Evolutionary conservation across 495 filamentous ascomycete species (phyloP), one percentile per base, ranked within the genome.

Genomic region (Penicillium waksmanii): DNA sequence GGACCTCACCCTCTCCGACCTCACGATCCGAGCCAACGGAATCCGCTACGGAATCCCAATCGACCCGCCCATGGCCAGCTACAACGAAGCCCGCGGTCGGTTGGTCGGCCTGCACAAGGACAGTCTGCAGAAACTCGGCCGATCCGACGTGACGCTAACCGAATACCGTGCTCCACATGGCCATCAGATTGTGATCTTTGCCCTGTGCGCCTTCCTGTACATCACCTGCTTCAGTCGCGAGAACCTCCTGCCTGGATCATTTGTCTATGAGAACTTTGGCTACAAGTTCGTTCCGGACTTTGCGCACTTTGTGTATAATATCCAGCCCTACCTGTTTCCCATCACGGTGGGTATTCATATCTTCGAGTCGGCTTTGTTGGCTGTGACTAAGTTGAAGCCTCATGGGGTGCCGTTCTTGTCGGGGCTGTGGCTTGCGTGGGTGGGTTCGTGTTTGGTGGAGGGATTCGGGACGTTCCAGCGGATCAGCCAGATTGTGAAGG

Each of bases 51-150:
- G 66, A 34, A 78, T 92, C 56, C 81, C 86, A 10, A 70, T 93
- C 55, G 68, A 80, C 10, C 89, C 89, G 4, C 84, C 87, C 0
- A 78, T 93, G 81, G 72, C 73, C 38, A 76, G 77, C 25, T 80
- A 82, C 72, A 72, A 74, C 19, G 89, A 92, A 48, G 74, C 87
- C 1, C 83, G 91, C 34, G 68, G 80, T 43, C 82, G 87, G 36
- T 72, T 91, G 31, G 84, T 92, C 58, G 82, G 83, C 13, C 87
- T 95, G 85, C 87, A 89, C 69, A 68, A 81, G 46, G 82, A 85
- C 4, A 82, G 84, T 15, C 70, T 84, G 4, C 53, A 70, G 17
- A 78, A 66, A 0, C 80, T 92, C 1, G 79, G 80, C 10, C 73
- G 82, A 46, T 85, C 80, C 56, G 77, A 81, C 25, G 79, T 87